Evolutionary conservation across 441 rosid genomes (phyloP).

Genomic region (Capsella rubella): DNA sequence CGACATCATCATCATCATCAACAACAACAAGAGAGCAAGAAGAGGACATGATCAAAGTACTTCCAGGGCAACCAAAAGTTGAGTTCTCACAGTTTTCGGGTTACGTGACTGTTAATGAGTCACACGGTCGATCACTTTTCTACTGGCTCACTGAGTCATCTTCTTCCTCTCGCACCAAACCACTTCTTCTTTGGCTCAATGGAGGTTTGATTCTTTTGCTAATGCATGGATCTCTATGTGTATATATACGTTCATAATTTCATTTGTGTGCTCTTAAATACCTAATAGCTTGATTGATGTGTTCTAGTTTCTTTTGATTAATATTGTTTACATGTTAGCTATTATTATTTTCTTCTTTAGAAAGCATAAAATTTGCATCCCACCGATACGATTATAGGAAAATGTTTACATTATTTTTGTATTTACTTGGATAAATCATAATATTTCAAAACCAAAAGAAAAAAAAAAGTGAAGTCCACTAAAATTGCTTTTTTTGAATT

Average conservation of each 20-base stretch:
- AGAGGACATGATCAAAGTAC: conserved; percentile 67
- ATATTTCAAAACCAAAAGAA: background rate
- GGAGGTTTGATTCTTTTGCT: conserved; percentile 62
- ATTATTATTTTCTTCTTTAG: no score
- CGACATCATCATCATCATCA: conserved; percentile 15
- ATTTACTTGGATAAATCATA: background rate
- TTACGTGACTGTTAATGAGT: conserved; percentile 66
- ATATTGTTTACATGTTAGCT: no score
- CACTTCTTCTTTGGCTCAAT: conserved; percentile 95
- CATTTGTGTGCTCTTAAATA: no score
- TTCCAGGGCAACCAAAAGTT: conserved; percentile 84
- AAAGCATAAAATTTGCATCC: no score
- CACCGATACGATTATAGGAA: no score
- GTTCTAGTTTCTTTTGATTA: no score
- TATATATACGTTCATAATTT: background rate
- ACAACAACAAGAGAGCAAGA: conserved; percentile 56
- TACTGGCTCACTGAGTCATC: conserved; percentile 87
- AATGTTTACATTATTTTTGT: background rate
- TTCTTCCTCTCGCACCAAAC: conserved; percentile 57
- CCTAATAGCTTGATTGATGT: no score
- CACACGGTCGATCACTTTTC: conserved; percentile 80
- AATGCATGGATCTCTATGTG: background rate
- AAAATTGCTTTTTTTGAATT: background rate
- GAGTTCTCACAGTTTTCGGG: conserved; percentile 84
- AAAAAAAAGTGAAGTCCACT: background rate